Evolutionary conservation across 2,329 filamentous ascomycete genomes (phyloP), one percentile per base, ranked within the genome.

Genomic region (Paracorniculantispora psalliotae): DNA sequence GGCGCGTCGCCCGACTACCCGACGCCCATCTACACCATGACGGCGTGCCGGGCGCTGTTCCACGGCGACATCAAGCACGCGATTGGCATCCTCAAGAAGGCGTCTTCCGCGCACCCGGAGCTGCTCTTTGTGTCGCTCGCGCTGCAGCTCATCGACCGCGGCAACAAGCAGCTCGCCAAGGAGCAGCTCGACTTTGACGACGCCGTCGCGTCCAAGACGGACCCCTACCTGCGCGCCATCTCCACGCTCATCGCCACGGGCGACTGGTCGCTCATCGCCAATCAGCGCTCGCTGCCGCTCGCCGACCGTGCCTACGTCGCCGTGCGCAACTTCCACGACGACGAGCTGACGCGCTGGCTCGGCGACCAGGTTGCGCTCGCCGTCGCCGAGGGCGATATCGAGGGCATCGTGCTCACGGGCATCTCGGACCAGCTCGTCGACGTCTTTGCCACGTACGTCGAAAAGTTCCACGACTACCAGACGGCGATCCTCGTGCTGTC

Each of bases 221-320:
- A 94, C 66, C 87, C 90, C 0, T 93, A 92, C 68, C 81, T 94
- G 25, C 87, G 90, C 58, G 90, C 89, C 6, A 88, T 94, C 50
- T 90, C 91, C 25, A 86, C 87, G 3, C 86, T 90, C 64, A 89
- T 94, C 61, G 86, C 87, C 10, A 90, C 86, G 0, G 87, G 88
- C 4, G 83, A 91, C 69, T 94, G 91, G 91, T 77, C 82, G 19
- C 81, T 82, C 43, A 88, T 94, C 43, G 86, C 89, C 41, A 83
- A 87, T 63, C 89, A 92, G 68, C 78, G 81, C 21, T 88, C 89
- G 28, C 79, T 96, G 2, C 87, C 90, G 1, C 80, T 94, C 2
- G 81, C 85, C 13, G 90, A 93, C 68, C 86, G 91, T 37, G 82
- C 89, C 21, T 89, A 86, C 59, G 82, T 93, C 28, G 91, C 90